Base-by-base conservation (phyloP, 768 basidiomycete species). In the Amanita molliuscula region DNA sequence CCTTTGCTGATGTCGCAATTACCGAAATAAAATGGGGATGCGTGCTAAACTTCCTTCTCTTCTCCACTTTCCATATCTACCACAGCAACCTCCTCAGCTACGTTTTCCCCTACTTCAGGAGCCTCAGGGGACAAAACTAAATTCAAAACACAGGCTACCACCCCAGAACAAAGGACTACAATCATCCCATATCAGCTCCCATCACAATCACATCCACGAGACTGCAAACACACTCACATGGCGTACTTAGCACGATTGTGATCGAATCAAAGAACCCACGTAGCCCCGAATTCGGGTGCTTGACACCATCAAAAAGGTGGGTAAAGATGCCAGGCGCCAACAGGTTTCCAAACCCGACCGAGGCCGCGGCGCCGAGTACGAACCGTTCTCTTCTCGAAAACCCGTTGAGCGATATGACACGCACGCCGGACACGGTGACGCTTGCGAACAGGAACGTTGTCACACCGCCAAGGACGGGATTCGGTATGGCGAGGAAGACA, bases 381-480 rank as follows among this genome's bases (percentile, higher is more conserved):
- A 85, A 84, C 20, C 82, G 71, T 48, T 84, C 81, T 6, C 82
- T 67, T 1, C 86, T 73, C 16, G 76, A 77, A 59, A 82, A 88
- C 13, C 62, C 56, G 28, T 75, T 66, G 55, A 76, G 76, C 3
- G 78, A 71, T 25, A 93, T 69, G 3, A 91, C 84, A 20, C 84
- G 77, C 25, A 85, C 46, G 28, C 89, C 88, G 0, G 83, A 84
- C 6, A 77, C 75, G 13, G 76, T 73, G 25, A 91, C 88, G 35
- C 73, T 81, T 0, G 85, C 82, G 59, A 92, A 91, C 8, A 91
- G 72, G 73, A 91, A 91, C 2, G 88, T 90, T 9, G 88, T 93
- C 3, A 91, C 87, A 2, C 88, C 88, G 1, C 88, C 89, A 0
- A 89, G 74, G 6, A 89, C 88, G 0, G 88, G 71, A 58, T 84